These are phyloP conservation scores for Alloteropsis semialata DNA, from an alignment of 176 grass and related monocot species.

Conservation along the genomic window DNA sequence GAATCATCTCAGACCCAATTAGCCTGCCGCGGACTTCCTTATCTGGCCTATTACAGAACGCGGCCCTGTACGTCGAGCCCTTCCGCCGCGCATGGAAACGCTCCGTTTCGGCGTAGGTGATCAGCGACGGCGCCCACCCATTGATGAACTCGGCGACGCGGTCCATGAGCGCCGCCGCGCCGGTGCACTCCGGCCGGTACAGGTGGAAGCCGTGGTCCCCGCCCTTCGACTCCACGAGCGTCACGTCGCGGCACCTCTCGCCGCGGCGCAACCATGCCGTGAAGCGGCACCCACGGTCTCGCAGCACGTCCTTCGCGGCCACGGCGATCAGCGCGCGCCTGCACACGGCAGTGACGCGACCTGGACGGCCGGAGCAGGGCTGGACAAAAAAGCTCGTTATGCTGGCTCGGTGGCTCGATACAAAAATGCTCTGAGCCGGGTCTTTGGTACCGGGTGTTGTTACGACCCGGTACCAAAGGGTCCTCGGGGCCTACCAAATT, in stretches of 20 bases:
- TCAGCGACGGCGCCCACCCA: background rate
- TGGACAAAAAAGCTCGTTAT: no score
- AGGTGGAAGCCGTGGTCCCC: slow-evolving; percentile 24
- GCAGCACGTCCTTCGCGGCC: background rate
- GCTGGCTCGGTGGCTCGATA: no score
- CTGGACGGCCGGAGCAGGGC: background rate
- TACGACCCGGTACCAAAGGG: no score
- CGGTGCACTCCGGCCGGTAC: background rate
- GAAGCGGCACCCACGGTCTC: background rate
- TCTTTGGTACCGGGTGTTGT: no score
- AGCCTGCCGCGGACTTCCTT: background rate
- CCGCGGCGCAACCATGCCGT: background rate
- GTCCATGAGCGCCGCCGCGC: slow-evolving; percentile 9
- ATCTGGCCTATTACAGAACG: background rate
- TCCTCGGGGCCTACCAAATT: no score
- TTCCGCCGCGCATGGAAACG: background rate
- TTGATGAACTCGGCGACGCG: slow-evolving; percentile 1
- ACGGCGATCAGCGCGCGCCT: background rate
- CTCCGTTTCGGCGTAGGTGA: background rate
- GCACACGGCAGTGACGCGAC: background rate
- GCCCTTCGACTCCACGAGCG: slow-evolving; percentile 10
- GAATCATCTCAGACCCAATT: background rate
- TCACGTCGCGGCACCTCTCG: background rate
- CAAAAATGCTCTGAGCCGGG: no score
- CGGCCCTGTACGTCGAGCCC: background rate